Base-by-base conservation (phyloP, 2,329 filamentous ascomycete species). In the Aspergillus neotritici region DNA sequence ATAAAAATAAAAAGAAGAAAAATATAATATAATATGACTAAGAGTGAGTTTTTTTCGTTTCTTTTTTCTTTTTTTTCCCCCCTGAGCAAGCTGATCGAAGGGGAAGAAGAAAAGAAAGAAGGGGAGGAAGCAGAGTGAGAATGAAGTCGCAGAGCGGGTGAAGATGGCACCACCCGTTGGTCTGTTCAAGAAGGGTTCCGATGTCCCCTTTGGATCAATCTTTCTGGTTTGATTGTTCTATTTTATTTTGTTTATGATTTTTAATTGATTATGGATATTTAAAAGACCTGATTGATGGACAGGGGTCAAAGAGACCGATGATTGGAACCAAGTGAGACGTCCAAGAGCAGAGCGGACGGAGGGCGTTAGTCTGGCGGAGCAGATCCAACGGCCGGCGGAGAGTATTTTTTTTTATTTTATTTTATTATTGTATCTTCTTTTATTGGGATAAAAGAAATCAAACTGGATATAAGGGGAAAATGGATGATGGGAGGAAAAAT, bases 101-200 rank as follows among this genome's bases (percentile, higher is more conserved):
- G 16, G 25, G 28, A 40, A 16, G 17, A 43, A 40, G 12, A 31
- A 49, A 25, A 15, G 41, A 30, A 37, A 37, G 34, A n/a, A 37
- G 25, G n/a, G 37, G 25, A 40, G 39, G 36, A 50, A 48, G 46
- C 47, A 52, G 43, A 41, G 50, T 40, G 46, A 34, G 39, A 43
- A 46, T 45, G 45, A 45, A 44, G 49, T 43, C 44, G 47, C 37
- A 48, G 45, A 51, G 43, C 37, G 43, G 50, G 41, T 48, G 49
- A 43, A 48, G 49, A 54, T 52, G 51, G 51, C 51, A 54, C 51
- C 51, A 54, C 50, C 50, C 46, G 48, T 40, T 43, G 47, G 46
- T 25, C 21, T 46, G 35, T 34, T 46, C 38, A 40, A 43, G 14
- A 31, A 21, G 10, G 21, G 15, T 41, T 34, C 31, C n/a, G 29